These are phyloP conservation scores for Colletotrichum sp. DNA, from an alignment of 2,329 filamentous ascomycete species.

Conservation along the genomic window DNA sequence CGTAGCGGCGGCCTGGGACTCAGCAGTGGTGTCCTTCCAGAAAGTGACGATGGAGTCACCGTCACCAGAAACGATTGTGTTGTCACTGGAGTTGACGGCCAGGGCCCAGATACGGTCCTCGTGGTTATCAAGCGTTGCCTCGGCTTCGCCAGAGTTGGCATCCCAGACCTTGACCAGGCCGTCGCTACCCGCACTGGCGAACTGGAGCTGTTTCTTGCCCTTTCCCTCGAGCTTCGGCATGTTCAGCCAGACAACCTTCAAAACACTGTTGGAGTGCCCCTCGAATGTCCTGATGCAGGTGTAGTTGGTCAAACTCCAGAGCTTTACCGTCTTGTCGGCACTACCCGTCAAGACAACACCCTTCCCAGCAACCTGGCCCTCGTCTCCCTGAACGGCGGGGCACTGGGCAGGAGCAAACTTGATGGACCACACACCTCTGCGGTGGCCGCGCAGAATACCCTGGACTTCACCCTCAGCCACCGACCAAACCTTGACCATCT, in stretches of 20 bases:
- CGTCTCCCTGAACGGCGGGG: constrained; percentile 74
- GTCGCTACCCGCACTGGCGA: constrained; percentile 90
- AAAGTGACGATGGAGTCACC: constrained; percentile 94
- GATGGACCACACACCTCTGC: constrained; percentile 94
- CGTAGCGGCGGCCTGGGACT: constrained; percentile 77
- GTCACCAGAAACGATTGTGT: constrained; percentile 86
- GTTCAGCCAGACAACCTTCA: constrained; percentile 90
- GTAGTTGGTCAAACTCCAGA: constrained; percentile 94
- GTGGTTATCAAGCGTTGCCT: constrained; percentile 94
- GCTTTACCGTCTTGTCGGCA: constrained; percentile 93
- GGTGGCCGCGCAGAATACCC: constrained; percentile 90
- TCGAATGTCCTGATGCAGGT: constrained; percentile 93
- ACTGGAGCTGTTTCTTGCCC: constrained; percentile 67
- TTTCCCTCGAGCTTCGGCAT: constrained; percentile 53
- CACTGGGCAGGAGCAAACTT: constrained; percentile 84
- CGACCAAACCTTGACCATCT: constrained; percentile 97
- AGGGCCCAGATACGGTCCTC: constrained; percentile 95
- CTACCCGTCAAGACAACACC: constrained; percentile 89
- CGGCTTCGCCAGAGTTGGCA: constrained; percentile 80
- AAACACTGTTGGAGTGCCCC: constrained; percentile 92
- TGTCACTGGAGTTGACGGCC: constrained; percentile 70
- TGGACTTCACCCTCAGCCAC: constrained; percentile 87
- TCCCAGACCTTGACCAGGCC: constrained; percentile 98
- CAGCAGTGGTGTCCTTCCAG: constrained; percentile 89
- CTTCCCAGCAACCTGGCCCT: constrained; percentile 75